These are phyloP conservation scores for Macrolepiota fuliginosa DNA, from an alignment of 768 basidiomycete genomes.

Conservation along the genomic window DNA sequence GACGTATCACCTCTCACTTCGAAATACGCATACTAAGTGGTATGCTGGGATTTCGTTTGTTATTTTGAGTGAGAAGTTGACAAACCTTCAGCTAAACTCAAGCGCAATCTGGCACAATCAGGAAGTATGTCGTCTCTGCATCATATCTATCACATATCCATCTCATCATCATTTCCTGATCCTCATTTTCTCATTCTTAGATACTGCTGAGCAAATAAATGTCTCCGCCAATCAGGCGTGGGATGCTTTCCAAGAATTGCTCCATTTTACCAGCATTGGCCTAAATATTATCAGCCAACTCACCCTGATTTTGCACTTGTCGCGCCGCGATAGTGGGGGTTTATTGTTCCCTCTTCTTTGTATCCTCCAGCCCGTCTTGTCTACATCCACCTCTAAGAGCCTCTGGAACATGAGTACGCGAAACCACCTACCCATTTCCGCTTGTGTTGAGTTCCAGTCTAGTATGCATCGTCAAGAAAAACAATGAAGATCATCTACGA, in stretches of 20 bases:
- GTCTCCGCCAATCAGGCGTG: constrained; percentile 1
- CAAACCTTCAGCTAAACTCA: background rate
- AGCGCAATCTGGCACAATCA: constrained; percentile 4
- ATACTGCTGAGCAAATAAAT: background rate
- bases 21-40: constrained; percentile 9
- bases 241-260: background rate
- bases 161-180: no score
- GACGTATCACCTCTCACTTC: constrained; percentile 4
- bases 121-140: background rate
- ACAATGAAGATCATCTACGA: constrained; percentile 27
- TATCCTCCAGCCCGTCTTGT: constrained; percentile 1
- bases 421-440: background rate
- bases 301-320: constrained; percentile 3
- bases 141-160: background rate
- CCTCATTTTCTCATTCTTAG: background rate
- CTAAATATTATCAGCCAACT: constrained; percentile 9
- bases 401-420: constrained; percentile 14
- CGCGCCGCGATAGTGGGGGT: background rate
- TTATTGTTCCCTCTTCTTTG: constrained; percentile 6
- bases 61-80: background rate
- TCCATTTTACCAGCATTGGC: background rate
- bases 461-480: constrained; percentile 5
- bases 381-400: background rate
- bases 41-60: background rate
- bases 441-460: background rate